phyloP scores from a whole-genome alignment of 1,284 basidiomycete species.

The Boletus subluridellus region DNA sequence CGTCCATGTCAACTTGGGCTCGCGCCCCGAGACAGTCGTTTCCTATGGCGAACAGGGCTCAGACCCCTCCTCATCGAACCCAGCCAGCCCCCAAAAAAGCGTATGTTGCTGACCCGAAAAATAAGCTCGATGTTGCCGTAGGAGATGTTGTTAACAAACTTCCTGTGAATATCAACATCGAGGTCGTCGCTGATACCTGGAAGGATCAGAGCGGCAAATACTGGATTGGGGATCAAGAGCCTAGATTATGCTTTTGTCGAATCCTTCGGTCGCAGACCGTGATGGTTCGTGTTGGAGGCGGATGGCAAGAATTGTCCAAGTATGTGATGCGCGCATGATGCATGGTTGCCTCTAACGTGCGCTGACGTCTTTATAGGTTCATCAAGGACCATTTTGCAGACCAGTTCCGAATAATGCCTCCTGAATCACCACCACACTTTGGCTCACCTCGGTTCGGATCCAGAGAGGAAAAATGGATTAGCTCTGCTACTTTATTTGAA shows the following conservation, averaged over 20 bases:
- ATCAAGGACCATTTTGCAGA: conserved; percentile 83
- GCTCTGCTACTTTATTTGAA: conserved; percentile 66
- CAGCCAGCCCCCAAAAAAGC: conserved; percentile 48
- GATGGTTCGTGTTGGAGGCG: conserved; percentile 93
- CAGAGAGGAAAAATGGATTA: conserved; percentile 77
- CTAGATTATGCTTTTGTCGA: conserved; percentile 87
- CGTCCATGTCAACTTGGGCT: conserved; percentile 60
- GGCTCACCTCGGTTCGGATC: conserved; percentile 38
- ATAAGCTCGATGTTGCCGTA: conserved; percentile 88
- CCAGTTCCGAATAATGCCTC: conserved; percentile 60
- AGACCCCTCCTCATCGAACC: conserved; percentile 45
- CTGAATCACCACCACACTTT: conserved; percentile 52
- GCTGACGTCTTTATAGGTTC: conserved; percentile 52
- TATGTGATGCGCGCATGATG: conserved; percentile 38
- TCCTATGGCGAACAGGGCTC: conserved; percentile 39
- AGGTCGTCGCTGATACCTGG: conserved; percentile 80
- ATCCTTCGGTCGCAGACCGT: conserved; percentile 90
- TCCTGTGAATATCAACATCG: conserved; percentile 79
- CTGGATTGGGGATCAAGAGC: conserved; percentile 88
- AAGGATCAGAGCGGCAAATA: conserved; percentile 91
- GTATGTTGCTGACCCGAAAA: conserved; percentile 83
- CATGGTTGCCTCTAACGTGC: background rate
- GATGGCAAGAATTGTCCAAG: conserved; percentile 91
- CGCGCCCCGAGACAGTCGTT: conserved; percentile 63
- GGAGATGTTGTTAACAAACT: conserved; percentile 87